Percentiles rank a stretch among this genome's conserved stretches.
These are phyloP conservation scores for Podospora tetraspora DNA, from an alignment of 495 filamentous ascomycete species.

Conservation along the genomic window DNA sequence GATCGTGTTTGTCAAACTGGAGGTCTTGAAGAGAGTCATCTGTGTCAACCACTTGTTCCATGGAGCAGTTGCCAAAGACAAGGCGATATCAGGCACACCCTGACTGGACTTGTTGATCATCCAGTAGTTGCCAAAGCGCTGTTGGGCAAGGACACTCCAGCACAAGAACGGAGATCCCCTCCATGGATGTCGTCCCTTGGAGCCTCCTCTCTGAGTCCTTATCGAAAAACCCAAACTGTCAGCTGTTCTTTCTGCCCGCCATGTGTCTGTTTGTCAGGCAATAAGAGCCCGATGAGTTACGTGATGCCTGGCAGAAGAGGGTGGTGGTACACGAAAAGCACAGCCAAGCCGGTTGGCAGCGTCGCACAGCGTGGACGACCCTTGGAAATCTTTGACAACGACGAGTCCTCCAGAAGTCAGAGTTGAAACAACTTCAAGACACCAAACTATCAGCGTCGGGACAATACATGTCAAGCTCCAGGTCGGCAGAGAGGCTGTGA, in stretches of 20 bases:
- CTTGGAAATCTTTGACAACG: neutral
- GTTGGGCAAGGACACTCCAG: neutral
- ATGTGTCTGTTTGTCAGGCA: constrained; percentile 21
- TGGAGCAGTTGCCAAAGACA: too few relatives aligned
- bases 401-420: neutral
- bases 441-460: neutral
- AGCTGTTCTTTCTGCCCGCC: constrained; percentile 16
- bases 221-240: constrained; percentile 10
- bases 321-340: neutral
- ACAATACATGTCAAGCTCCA: neutral
- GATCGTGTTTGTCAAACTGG: neutral
- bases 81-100: neutral
- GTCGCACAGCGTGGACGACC: neutral
- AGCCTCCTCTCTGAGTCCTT: neutral
- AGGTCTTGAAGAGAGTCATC: neutral
- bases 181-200: neutral
- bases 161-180: neutral
- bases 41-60: neutral
- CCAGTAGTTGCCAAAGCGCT: neutral
- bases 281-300: constrained; percentile 18
- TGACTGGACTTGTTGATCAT: neutral
- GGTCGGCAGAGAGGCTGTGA: neutral
- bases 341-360: constrained; percentile 1
- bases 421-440: too few relatives aligned
- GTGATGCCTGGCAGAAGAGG: constrained; percentile 14